These are phyloP conservation scores for Yamadazyma sp. DNA, from an alignment of 1,139 yeast species.

Conservation along the genomic window DNA sequence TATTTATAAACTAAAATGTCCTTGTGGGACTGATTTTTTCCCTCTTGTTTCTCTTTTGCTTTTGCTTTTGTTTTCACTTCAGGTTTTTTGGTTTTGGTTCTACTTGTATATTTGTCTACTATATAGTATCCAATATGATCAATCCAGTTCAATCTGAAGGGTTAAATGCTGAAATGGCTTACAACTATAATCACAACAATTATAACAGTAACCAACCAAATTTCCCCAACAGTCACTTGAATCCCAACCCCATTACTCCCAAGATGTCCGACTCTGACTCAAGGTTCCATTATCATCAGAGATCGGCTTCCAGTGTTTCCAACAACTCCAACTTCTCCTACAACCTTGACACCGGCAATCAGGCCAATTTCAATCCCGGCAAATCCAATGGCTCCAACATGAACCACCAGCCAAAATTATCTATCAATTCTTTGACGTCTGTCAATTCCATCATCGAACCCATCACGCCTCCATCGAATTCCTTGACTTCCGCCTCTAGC, in stretches of 20 bases:
- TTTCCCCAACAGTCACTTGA: not conserved
- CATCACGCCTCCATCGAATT: conserved; percentile 34
- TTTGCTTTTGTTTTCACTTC: not conserved
- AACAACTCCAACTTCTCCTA: conserved; percentile 4
- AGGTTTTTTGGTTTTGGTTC: conserved; percentile 2
- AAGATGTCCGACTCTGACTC: conserved; percentile 5
- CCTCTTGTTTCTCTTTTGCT: too few species aligned
- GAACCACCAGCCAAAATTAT: conserved; percentile 15
- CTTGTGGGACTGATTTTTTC: conserved; percentile 3
- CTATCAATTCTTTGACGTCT: conserved; percentile 29
- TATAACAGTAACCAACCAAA: not conserved
- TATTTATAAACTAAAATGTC: conserved; percentile 13
- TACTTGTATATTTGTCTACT: not conserved
- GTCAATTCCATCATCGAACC: conserved; percentile 39
- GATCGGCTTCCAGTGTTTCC: conserved; percentile 4
- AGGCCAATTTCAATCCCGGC: not conserved
- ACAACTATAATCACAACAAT: conserved; percentile 1
- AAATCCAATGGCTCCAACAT: conserved; percentile 1
- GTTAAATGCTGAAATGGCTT: conserved; percentile 3
- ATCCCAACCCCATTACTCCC: not conserved
- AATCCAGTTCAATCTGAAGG: conserved; percentile 9
- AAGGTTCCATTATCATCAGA: conserved; percentile 5
- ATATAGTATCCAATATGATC: conserved; percentile 3
- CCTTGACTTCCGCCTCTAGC: conserved; percentile 1
- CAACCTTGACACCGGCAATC: not conserved